Base-by-base conservation (phyloP, 371 early-diverging fungal genomes). In the Rhizopus stolonifer region DNA sequence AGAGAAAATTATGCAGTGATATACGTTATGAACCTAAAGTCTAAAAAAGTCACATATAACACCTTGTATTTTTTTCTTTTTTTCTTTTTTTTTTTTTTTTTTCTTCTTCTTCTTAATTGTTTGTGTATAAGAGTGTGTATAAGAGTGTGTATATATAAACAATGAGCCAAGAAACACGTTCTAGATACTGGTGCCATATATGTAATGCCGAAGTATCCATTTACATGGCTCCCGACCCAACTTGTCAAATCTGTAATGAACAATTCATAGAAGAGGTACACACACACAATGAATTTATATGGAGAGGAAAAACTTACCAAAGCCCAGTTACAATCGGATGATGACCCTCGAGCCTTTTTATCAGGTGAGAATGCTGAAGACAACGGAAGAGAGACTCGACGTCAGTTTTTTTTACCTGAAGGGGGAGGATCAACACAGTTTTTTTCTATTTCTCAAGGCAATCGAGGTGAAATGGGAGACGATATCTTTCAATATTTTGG, bases 191-290 rank as follows among this genome's bases (percentile, higher is more conserved):
- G 67, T 78, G 79, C 50, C 70, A 78, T 52, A 34, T 56, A 4
- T 78, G 79, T 46, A 61, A 56, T 46, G 53, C 58, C 4, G 75
- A 78, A 57, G 69, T 70, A 1, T 63, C 59, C 13, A 72, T 72
- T 34, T 69, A 74, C 29, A 69, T 74, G 71, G 79, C 73, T 2
- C 79, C 79, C 4, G 78, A 82, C 52, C 85, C 82, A 4, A 77
- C 83, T 42, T 86, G 87, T 57, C 84, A 84, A 39, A 52, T 42
- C n/a, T 86, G 85, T 55, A 74, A 81, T 55, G 73, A 72, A 25
- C 82, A 83, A 36, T 86, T 86, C 65, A 81, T 84, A 14, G 83
- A 86, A 70, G 76, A 83, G 70, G 87, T 84, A 67, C n/a, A n/a
- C n/a, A n/a, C n/a, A n/a, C n/a, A n/a, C n/a, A n/a, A n/a, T n/a